These are phyloP conservation scores for Kluyveromyces marxianus DNA, from an alignment of 1,139 yeast species.

Conservation along the genomic window DNA sequence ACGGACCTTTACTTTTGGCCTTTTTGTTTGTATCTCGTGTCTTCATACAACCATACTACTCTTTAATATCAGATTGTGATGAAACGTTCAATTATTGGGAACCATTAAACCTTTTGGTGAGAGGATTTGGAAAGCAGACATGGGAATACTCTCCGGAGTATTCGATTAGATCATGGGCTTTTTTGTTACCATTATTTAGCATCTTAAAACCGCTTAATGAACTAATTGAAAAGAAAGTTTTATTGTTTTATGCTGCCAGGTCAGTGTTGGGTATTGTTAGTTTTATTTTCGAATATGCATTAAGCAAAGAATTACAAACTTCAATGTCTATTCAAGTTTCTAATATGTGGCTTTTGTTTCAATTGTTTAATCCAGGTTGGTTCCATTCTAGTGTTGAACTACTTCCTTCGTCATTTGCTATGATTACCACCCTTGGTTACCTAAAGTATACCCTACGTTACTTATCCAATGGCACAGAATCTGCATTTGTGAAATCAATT, in stretches of 20 bases:
- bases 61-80: slow-evolving; percentile 70
- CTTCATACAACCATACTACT: slow-evolving; percentile 25
- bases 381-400: slow-evolving; percentile 83
- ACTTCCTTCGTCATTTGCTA: slow-evolving; percentile 80
- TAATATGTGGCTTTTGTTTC: slow-evolving; percentile 29
- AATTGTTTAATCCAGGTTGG: slow-evolving; percentile 37
- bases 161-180: slow-evolving; percentile 83
- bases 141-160: slow-evolving; percentile 95
- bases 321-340: slow-evolving; percentile 34
- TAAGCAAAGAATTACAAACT: slow-evolving; percentile 20
- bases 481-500: slow-evolving; percentile 29
- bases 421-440: slow-evolving; percentile 56
- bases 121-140: slow-evolving; percentile 87
- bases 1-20: slow-evolving; percentile 8
- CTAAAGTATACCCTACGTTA: slow-evolving; percentile 29
- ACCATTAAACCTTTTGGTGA: slow-evolving; percentile 68
- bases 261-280: slow-evolving; percentile 43
- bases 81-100: slow-evolving; percentile 91
- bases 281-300: slow-evolving; percentile 30
- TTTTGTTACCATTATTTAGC: slow-evolving; percentile 47
- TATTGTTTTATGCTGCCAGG: slow-evolving; percentile 48
- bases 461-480: slow-evolving; percentile 20
- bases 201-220: slow-evolving; percentile 36
- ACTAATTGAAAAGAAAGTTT: slow-evolving; percentile 9
- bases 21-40: slow-evolving; percentile 18